Conservation (phyloP, 768 basidiomycete species). For the Pluteus cervinus region DNA sequence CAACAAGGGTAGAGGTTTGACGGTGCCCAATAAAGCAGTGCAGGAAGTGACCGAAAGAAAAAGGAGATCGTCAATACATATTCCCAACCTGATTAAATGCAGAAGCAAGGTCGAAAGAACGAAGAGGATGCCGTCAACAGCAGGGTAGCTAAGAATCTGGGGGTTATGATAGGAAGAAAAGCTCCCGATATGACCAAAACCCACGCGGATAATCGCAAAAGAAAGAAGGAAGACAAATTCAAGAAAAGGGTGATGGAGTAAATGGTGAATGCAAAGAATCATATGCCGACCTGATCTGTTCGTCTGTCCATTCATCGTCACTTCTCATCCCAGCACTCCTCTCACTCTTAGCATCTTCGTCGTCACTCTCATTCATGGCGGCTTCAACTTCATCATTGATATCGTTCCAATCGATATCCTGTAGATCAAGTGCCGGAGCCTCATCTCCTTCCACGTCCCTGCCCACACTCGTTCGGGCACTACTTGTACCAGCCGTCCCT, state of each 20-base stretch:
- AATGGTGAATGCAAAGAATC: conserved; percentile 14
- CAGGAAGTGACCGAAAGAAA: too few relatives aligned
- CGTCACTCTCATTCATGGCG: conserved; percentile 77
- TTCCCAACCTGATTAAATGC: too few relatives aligned
- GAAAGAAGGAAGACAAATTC: too few relatives aligned
- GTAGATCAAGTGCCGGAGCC: conserved; percentile 37
- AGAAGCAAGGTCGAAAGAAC: too few relatives aligned
- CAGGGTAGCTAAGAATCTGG: too few relatives aligned
- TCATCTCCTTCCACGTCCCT: conserved; percentile 17
- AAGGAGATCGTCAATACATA: too few relatives aligned
- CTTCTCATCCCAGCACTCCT: conserved; percentile 37
- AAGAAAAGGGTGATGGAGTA: conserved; percentile 24
- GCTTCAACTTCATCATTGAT: conserved; percentile 86
- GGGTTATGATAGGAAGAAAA: too few relatives aligned
- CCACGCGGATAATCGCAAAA: too few relatives aligned
- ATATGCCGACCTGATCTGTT: conserved; percentile 29
- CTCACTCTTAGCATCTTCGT: conserved; percentile 36
- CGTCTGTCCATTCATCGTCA: conserved; percentile 54
- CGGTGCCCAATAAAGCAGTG: too few relatives aligned
- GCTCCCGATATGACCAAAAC: too few relatives aligned
- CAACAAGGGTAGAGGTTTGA: too few relatives aligned
- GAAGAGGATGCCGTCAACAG: too few relatives aligned
- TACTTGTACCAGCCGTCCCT: conserved; percentile 59
- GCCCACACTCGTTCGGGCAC: conserved; percentile 23
- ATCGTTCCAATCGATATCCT: conserved; percentile 73